Conservation (phyloP, 2,329 filamentous ascomycete species). For the Cryphonectria parasitica region DNA sequence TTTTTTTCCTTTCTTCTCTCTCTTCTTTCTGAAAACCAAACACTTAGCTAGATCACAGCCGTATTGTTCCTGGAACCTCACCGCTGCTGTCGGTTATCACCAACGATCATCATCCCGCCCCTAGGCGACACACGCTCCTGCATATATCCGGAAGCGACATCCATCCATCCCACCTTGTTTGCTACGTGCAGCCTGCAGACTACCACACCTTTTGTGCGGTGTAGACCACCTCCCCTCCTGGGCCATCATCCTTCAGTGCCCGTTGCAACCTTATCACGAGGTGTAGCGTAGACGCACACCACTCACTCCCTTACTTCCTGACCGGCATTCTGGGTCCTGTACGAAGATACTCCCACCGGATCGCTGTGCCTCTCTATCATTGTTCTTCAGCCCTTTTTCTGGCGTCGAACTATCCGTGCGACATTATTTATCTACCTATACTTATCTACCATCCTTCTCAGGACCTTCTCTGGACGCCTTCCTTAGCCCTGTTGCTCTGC, state of each 20-base stretch:
- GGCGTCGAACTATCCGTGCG: neutral
- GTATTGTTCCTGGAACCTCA: neutral
- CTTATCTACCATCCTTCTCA: constrained; percentile 11
- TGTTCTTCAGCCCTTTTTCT: constrained; percentile 12
- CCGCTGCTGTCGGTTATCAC: neutral
- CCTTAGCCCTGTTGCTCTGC: neutral
- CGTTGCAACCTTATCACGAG: constrained; percentile 14
- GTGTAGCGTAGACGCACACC: neutral
- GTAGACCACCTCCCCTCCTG: constrained; percentile 22
- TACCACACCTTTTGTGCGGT: constrained; percentile 14
- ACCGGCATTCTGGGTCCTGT: constrained; percentile 12
- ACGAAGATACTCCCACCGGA: constrained; percentile 14
- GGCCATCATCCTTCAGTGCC: neutral
- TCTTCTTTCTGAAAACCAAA: neutral
- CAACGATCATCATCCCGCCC: neutral
- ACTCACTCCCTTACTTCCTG: neutral
- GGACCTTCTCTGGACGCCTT: neutral
- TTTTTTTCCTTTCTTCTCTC: neutral
- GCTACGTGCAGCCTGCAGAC: constrained; percentile 9
- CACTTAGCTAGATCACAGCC: too few species aligned
- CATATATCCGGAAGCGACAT: neutral
- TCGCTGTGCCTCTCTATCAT: constrained; percentile 2
- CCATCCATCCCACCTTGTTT: neutral
- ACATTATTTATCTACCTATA: neutral
- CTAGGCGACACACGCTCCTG: neutral